A percentile compares a stretch with the other conserved stretches of the same genome.
Conservation (phyloP, 2,329 filamentous ascomycete genomes). For the Aureobasidium sp. region DNA sequence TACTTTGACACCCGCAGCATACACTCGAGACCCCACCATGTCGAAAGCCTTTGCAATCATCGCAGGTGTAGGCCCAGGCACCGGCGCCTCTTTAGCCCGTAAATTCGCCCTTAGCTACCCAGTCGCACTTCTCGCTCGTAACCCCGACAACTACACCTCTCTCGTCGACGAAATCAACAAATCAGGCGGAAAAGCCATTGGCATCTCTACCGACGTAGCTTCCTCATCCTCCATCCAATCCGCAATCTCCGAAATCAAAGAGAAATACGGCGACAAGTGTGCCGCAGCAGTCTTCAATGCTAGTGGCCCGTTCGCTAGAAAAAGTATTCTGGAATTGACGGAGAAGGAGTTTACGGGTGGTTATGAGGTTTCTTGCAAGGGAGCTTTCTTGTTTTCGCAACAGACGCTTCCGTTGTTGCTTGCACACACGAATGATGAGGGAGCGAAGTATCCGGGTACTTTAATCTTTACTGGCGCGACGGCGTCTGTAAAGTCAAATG, state of each 20-base stretch:
- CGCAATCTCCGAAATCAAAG: constrained; percentile 57
- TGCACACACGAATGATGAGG: constrained; percentile 44
- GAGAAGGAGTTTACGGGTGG: constrained; percentile 50
- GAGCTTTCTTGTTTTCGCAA: constrained; percentile 72
- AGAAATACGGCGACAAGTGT: constrained; percentile 44
- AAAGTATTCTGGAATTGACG: constrained; percentile 55
- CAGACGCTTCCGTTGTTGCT: constrained; percentile 63
- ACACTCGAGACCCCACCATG: neutral
- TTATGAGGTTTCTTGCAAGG: constrained; percentile 48
- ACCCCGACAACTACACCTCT: constrained; percentile 56
- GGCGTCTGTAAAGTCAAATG: constrained; percentile 66
- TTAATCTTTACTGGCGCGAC: constrained; percentile 85
- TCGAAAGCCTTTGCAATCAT: constrained; percentile 55
- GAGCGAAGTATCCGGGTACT: constrained; percentile 59
- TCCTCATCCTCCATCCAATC: constrained; percentile 48
- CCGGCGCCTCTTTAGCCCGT: constrained; percentile 54
- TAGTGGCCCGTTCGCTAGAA: constrained; percentile 50
- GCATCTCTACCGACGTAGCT: constrained; percentile 60
- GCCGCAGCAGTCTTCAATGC: constrained; percentile 66
- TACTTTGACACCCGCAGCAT: neutral
- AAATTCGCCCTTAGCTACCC: constrained; percentile 60
- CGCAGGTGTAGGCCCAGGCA: constrained; percentile 67
- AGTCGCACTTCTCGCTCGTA: constrained; percentile 68
- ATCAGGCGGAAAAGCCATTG: constrained; percentile 61
- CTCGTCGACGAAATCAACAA: constrained; percentile 63